These are phyloP conservation scores for Plenodomus tracheiphilus DNA, from an alignment of 2,329 filamentous ascomycete species.

Conservation along the genomic window DNA sequence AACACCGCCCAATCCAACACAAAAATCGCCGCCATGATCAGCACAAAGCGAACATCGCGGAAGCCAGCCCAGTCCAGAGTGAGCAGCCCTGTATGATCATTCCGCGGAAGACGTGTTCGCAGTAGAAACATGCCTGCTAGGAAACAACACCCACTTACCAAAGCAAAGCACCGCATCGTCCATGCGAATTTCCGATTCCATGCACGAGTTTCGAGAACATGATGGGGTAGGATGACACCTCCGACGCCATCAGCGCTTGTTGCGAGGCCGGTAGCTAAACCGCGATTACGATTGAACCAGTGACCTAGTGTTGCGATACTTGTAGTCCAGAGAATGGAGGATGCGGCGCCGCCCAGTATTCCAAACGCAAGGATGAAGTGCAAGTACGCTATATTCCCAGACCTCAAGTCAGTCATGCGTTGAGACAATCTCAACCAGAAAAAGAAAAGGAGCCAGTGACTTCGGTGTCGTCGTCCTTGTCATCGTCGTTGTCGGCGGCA, in stretches of 20 bases:
- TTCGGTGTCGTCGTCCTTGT: background rate
- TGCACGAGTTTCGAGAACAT: slow-evolving; percentile 18
- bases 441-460: background rate
- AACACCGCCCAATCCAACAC: slow-evolving; percentile 39
- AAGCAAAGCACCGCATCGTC: slow-evolving; percentile 31
- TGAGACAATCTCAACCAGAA: no score
- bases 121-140: slow-evolving; percentile 12
- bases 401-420: background rate
- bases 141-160: slow-evolving; percentile 22
- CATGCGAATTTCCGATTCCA: slow-evolving; percentile 22
- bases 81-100: background rate
- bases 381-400: slow-evolving; percentile 28
- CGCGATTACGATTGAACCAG: slow-evolving; percentile 27
- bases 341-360: slow-evolving; percentile 34
- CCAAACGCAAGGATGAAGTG: slow-evolving; percentile 39
- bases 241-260: slow-evolving; percentile 27
- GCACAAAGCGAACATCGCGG: slow-evolving; percentile 1
- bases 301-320: slow-evolving; percentile 24
- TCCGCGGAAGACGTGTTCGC: slow-evolving; percentile 5
- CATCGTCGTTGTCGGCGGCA: no score
- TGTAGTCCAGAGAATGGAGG: slow-evolving; percentile 33
- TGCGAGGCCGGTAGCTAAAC: slow-evolving; percentile 33
- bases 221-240: slow-evolving; percentile 28
- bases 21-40: slow-evolving; percentile 36
- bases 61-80: slow-evolving; percentile 2